Percentiles rank a stretch among this genome's conserved stretches.
Evolutionary conservation across 1,284 basidiomycete species (phyloP).

Genomic region (Pisolithus thermaeus): DNA sequence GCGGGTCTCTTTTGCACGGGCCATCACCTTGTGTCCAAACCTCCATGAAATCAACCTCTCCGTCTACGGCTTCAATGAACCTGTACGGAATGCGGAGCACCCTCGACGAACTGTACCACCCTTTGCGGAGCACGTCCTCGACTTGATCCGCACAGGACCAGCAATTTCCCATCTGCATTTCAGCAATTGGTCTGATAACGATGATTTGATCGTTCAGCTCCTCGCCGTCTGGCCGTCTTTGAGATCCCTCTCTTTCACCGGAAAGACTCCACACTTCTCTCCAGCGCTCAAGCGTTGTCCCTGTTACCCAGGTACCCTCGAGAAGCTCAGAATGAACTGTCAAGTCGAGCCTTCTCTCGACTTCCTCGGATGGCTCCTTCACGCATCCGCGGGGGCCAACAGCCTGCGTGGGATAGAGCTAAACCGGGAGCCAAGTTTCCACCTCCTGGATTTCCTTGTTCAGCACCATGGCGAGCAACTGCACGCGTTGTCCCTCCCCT

Average conservation of each 20-base stretch:
- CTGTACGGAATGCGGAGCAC: conserved; percentile 42
- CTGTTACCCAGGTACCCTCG: conserved; percentile 38
- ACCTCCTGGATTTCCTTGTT: conserved; percentile 48
- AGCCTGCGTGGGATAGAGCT: conserved; percentile 49
- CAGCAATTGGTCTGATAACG: conserved; percentile 64
- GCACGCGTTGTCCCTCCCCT: conserved; percentile 51
- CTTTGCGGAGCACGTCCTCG: conserved; percentile 49
- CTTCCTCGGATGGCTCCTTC: conserved; percentile 64
- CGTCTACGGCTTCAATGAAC: conserved; percentile 50
- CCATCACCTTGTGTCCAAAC: conserved; percentile 53
- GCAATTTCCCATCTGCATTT: conserved; percentile 52
- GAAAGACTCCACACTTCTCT: conserved; percentile 49
- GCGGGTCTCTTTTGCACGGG: conserved; percentile 50
- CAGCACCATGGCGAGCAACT: conserved; percentile 42
- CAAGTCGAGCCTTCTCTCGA: conserved; percentile 52
- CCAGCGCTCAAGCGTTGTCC: conserved; percentile 35
- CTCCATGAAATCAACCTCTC: conserved; percentile 50
- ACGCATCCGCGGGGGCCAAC: conserved; percentile 40
- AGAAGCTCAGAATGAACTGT: conserved; percentile 55
- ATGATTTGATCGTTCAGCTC: conserved; percentile 51
- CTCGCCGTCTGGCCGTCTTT: conserved; percentile 57
- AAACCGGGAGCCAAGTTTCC: conserved; percentile 48
- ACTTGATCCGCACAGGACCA: conserved; percentile 48
- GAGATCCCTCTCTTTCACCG: conserved; percentile 49
- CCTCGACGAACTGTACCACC: conserved; percentile 46